Conservation (phyloP, 2,329 filamentous ascomycete genomes). For the Ceratocystis huliohia region DNA sequence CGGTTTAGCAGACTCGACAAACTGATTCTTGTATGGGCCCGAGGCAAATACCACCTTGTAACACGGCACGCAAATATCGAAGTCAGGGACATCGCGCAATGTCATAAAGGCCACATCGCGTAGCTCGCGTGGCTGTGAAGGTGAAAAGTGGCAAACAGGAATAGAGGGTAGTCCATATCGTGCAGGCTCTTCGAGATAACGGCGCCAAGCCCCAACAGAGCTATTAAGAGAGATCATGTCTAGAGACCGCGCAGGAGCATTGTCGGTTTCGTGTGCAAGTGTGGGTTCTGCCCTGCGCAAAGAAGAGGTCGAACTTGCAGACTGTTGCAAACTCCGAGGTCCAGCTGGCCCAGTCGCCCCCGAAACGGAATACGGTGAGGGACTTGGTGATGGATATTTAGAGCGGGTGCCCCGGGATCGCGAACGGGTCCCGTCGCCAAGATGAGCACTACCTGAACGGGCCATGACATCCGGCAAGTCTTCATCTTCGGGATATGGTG, state of each 20-base stretch:
- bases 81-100: conserved; percentile 53
- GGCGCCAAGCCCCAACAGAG: conserved; percentile 34
- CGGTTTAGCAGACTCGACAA: conserved; percentile 43
- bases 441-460: conserved; percentile 22
- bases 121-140: conserved; percentile 42
- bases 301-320: conserved; percentile 14
- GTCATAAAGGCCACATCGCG: conserved; percentile 66
- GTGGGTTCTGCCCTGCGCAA: conserved; percentile 13
- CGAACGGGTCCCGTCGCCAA: conserved; percentile 16
- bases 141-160: conserved; percentile 43
- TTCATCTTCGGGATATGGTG: conserved; percentile 32
- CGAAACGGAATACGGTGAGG: conserved; percentile 6
- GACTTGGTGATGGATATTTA: conserved; percentile 14
- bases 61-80: conserved; percentile 75
- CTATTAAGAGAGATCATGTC: conserved; percentile 14
- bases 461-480: conserved; percentile 21
- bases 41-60: conserved; percentile 56
- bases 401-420: conserved; percentile 14
- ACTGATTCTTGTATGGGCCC: conserved; percentile 54
- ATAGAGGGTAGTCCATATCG: conserved; percentile 37
- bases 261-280: background rate
- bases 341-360: conserved; percentile 21
- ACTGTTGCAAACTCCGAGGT: conserved; percentile 24
- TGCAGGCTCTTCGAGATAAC: conserved; percentile 42
- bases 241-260: background rate